Percentiles rank a stretch among this genome's conserved stretches.
Evolutionary conservation across 345 rosid species (phyloP).

Genomic region (Diplotaxis tenuifolia): DNA sequence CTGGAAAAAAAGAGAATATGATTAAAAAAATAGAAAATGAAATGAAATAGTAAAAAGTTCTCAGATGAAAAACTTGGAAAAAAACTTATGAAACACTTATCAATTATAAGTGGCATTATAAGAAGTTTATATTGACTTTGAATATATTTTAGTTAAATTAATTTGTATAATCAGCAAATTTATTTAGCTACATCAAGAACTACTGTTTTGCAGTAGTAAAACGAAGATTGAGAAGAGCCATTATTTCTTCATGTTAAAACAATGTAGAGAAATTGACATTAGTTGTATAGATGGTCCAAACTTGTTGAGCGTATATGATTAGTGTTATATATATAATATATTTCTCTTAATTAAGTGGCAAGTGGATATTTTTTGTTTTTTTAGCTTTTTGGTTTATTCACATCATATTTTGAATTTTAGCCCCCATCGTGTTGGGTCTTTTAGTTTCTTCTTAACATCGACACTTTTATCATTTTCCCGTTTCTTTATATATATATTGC

Average conservation of each 20-base stretch:
- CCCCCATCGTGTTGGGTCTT: constrained; percentile 25
- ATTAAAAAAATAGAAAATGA: background rate
- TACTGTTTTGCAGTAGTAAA: background rate
- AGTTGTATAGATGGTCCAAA: background rate
- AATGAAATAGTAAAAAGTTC: background rate
- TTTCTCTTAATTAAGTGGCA: constrained; percentile 1
- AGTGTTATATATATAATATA: background rate
- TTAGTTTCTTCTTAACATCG: constrained; percentile 22
- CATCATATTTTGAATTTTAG: background rate
- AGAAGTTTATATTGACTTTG: background rate
- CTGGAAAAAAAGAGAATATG: no score
- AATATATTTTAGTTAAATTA: no score
- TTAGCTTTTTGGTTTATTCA: background rate
- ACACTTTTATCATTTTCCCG: constrained; percentile 29
- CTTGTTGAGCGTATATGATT: constrained; percentile 7
- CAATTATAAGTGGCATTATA: background rate
- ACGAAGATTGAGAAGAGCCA: background rate
- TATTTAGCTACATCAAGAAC: background rate
- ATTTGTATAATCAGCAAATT: background rate
- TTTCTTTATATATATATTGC: background rate
- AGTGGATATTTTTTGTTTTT: background rate
- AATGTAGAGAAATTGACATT: background rate
- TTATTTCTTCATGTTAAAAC: background rate
- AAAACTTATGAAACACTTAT: background rate
- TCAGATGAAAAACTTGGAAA: no score